phyloP scores from a whole-genome alignment of 441 rosid genomes.

The Erodium texanum region DNA sequence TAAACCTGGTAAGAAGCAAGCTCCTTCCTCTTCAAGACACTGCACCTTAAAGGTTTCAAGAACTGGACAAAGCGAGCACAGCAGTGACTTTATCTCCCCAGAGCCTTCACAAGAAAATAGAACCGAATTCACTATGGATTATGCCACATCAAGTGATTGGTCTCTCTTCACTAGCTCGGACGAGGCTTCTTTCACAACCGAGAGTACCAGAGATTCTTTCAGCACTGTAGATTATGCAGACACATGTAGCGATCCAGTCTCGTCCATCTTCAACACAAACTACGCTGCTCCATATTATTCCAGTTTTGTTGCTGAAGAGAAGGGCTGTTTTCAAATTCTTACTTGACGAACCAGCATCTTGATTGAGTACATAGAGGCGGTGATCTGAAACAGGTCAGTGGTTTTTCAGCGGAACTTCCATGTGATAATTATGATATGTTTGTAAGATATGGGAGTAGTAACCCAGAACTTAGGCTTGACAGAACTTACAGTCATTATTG shows the following conservation, averaged over 20 bases:
- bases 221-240: conserved; percentile 62
- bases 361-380: no score
- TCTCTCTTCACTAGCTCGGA: conserved; percentile 84
- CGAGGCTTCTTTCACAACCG: conserved; percentile 85
- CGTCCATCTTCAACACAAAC: conserved; percentile 45
- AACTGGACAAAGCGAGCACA: conserved; percentile 34
- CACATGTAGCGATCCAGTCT: conserved; percentile 44
- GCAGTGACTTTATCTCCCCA: conserved; percentile 17
- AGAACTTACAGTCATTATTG: no score
- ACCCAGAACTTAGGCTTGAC: no score
- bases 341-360: no score
- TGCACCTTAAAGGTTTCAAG: conserved; percentile 24
- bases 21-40: conserved; percentile 24
- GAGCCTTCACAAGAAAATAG: conserved; percentile 22
- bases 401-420: no score
- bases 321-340: no score
- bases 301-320: no score
- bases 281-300: conserved; percentile 29
- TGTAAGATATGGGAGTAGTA: no score
- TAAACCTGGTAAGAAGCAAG: conserved; percentile 29
- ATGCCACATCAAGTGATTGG: conserved; percentile 71
- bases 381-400: no score
- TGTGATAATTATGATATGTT: no score
- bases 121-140: conserved; percentile 45
- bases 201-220: conserved; percentile 76